Evolutionary conservation across 192 early-diverging fungal species (phyloP).

Genomic region (Backusella macrospora): DNA sequence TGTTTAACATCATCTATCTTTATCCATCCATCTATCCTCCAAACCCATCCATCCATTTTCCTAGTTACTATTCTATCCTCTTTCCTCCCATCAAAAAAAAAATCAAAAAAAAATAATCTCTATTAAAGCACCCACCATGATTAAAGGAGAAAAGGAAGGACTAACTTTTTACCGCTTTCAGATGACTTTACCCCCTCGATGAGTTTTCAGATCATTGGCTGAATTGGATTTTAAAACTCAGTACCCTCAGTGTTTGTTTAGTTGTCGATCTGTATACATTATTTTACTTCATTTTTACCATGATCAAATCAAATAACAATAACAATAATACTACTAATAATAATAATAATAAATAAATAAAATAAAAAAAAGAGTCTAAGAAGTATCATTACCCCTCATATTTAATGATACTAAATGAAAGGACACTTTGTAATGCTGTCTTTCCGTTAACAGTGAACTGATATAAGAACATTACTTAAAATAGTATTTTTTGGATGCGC

Average conservation of each 20-base stretch:
- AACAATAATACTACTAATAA: not conserved
- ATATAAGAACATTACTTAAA: slow-evolving; percentile 9
- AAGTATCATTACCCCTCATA: no score
- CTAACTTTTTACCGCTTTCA: slow-evolving; percentile 16
- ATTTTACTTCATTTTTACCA: not conserved
- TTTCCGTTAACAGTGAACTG: not conserved
- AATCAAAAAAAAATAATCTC: not conserved
- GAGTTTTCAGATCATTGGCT: not conserved
- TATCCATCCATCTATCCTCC: not conserved
- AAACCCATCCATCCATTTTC: not conserved
- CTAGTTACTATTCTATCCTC: not conserved
- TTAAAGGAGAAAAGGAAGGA: slow-evolving; percentile 21
- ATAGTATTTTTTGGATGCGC: not conserved
- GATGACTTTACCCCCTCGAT: not conserved
- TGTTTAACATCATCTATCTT: not conserved
- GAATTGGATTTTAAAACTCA: not conserved
- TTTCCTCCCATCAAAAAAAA: not conserved
- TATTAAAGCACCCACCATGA: slow-evolving; percentile 7
- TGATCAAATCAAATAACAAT: not conserved
- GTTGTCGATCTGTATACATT: not conserved
- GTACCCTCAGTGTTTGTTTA: not conserved
- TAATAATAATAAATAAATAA: not conserved
- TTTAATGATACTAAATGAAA: no score
- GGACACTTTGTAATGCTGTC: not conserved
- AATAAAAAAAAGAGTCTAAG: not conserved